Percentiles rank a stretch among this genome's conserved stretches.
Conservation (phyloP, 495 filamentous ascomycete genomes). For the Aspergillus nidulans region DNA sequence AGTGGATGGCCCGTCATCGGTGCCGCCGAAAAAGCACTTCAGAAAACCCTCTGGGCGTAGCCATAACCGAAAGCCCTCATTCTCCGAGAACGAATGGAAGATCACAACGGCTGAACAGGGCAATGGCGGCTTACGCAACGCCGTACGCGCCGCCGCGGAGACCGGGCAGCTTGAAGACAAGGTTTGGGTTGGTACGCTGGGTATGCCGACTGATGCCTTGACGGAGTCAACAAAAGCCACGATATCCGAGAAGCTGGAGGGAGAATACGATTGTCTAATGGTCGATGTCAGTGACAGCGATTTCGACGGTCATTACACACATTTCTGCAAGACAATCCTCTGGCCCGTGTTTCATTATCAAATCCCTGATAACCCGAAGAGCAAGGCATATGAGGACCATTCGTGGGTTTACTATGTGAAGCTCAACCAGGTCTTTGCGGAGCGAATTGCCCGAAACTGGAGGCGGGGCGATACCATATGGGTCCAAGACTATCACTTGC, state of each 20-base stretch:
- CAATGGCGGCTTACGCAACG: conserved; percentile 86
- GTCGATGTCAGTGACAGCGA: conserved; percentile 84
- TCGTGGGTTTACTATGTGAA: conserved; percentile 92
- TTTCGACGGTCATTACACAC: conserved; percentile 86
- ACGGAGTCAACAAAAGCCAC: conserved; percentile 65
- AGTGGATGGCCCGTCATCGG: conserved; percentile 19
- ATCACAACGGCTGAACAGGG: conserved; percentile 81
- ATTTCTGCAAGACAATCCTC: conserved; percentile 88
- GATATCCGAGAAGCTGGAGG: conserved; percentile 72
- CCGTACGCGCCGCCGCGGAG: conserved; percentile 68
- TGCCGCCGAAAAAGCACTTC: conserved; percentile 9
- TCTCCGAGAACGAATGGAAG: conserved; percentile 69
- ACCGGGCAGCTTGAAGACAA: conserved; percentile 60
- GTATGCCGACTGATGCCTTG: conserved; percentile 84
- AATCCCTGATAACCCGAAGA: conserved; percentile 93
- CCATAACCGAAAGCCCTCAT: conserved; percentile 50
- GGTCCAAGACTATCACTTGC: conserved; percentile 91
- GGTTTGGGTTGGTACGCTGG: conserved; percentile 85
- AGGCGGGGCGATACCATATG: conserved; percentile 87
- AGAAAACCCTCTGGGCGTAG: conserved; percentile 3
- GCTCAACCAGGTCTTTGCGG: conserved; percentile 84
- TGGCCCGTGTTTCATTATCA: conserved; percentile 96
- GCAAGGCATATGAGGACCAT: conserved; percentile 94
- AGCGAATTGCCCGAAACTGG: conserved; percentile 83
- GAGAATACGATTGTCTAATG: conserved; percentile 72